Evolutionary conservation across 2,329 filamentous ascomycete genomes (phyloP).

Genomic region (Harringtonia aguacate): DNA sequence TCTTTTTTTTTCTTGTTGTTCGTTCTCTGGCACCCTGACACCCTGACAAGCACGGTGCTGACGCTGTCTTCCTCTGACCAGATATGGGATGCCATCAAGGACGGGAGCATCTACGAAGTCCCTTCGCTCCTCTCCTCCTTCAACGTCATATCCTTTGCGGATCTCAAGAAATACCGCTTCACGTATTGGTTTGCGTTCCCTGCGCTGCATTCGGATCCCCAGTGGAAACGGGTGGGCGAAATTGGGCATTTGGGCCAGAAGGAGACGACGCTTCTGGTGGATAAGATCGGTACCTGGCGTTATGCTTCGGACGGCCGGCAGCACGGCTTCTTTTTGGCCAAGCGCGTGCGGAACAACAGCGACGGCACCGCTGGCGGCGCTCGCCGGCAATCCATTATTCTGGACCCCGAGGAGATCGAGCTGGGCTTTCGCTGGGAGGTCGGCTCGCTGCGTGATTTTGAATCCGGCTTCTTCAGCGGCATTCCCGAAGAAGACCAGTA

Average conservation of each 20-base stretch:
- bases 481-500: conserved; percentile 64
- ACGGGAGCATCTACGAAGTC: conserved; percentile 91
- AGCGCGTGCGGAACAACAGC: conserved; percentile 43
- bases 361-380: conserved; percentile 16
- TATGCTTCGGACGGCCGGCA: conserved; percentile 74
- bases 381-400: conserved; percentile 25
- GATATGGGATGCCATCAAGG: conserved; percentile 96
- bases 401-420: conserved; percentile 36
- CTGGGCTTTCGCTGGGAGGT: conserved; percentile 68
- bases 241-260: conserved; percentile 46
- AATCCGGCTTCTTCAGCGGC: conserved; percentile 76
- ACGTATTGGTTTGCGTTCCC: conserved; percentile 98
- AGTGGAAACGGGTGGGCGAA: conserved; percentile 57
- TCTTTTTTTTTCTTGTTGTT: no score
- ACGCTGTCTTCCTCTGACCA: conserved; percentile 22
- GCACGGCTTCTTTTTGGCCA: conserved; percentile 92
- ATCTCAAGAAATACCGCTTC: conserved; percentile 95
- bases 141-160: conserved; percentile 80
- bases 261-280: conserved; percentile 72
- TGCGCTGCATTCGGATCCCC: conserved; percentile 77
- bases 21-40: no score
- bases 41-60: no score
- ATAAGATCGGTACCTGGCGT: conserved; percentile 78
- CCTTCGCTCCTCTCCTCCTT: conserved; percentile 88
- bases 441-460: conserved; percentile 64